A percentile compares a stretch with the other conserved stretches of the same genome.
Conservation (phyloP, 2,329 filamentous ascomycete genomes). For the Alternaria longipes region DNA sequence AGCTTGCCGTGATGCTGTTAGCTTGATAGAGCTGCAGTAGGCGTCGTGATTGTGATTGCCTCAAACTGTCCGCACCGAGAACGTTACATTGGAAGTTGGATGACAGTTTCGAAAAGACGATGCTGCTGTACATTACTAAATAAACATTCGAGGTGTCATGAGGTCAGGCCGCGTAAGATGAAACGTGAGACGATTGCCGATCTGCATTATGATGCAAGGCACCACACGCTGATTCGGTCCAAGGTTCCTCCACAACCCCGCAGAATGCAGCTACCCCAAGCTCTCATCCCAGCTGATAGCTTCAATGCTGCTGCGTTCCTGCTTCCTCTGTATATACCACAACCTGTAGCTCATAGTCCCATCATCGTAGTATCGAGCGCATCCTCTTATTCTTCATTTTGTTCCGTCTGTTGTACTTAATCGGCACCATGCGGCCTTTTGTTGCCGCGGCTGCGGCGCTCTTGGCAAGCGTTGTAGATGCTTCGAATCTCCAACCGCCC, state of each 20-base stretch:
- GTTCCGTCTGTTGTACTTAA: background rate
- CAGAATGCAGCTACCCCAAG: constrained; percentile 32
- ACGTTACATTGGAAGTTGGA: background rate
- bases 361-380: constrained; percentile 4
- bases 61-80: background rate
- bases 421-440: constrained; percentile 41
- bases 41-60: background rate
- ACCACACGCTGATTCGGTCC: constrained; percentile 34
- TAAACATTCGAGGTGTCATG: background rate
- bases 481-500: constrained; percentile 65
- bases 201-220: constrained; percentile 36
- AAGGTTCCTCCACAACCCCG: constrained; percentile 28
- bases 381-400: background rate
- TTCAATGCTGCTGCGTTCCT: constrained; percentile 11
- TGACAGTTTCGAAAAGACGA: background rate
- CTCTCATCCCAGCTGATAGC: constrained; percentile 29
- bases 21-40: background rate
- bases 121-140: background rate
- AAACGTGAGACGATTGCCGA: constrained; percentile 15
- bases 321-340: constrained; percentile 5
- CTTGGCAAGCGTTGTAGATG: constrained; percentile 55
- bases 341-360: background rate
- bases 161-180: constrained; percentile 11
- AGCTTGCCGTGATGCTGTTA: constrained; percentile 16
- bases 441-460: constrained; percentile 41